A percentile compares a stretch with the other conserved stretches of the same genome.
Evolutionary conservation across 176 grass and related monocot species (phyloP).

Genomic region (Juncus inflexus): DNA sequence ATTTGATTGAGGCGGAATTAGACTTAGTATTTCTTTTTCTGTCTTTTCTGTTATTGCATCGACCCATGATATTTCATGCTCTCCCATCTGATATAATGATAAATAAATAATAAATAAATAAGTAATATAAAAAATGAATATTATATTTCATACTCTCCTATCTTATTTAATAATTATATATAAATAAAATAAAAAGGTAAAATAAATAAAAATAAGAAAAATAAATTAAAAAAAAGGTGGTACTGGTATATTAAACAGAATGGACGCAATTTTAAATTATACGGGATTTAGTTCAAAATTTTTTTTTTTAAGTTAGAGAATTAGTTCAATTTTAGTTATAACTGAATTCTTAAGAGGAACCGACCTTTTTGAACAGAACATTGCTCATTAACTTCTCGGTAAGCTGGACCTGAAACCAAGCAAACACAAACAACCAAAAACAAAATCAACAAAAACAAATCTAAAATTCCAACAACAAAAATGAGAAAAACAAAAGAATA

Average conservation of each 20-base stretch:
- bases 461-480: background rate
- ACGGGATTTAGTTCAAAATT: background rate
- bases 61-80: conserved; percentile 83
- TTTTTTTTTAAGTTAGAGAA: background rate
- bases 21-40: conserved; percentile 48
- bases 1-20: conserved; percentile 53
- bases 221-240: background rate
- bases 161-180: too few species aligned
- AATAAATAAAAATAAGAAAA: background rate
- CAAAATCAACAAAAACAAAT: conserved; percentile 17
- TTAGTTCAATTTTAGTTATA: conserved; percentile 2
- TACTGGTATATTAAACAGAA: too few species aligned
- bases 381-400: conserved; percentile 97
- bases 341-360: conserved; percentile 1
- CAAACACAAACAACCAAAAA: background rate
- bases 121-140: too few species aligned
- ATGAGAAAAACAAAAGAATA: conserved; percentile 18
- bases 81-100: conserved; percentile 50
- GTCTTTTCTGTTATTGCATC: conserved; percentile 70
- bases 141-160: too few species aligned
- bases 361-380: conserved; percentile 85
- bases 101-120: conserved; percentile 14
- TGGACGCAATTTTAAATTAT: too few species aligned
- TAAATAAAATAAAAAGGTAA: too few species aligned
- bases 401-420: conserved; percentile 77